phyloP scores from a whole-genome alignment of 768 basidiomycete species.

The Glaciozyma antarctica region DNA sequence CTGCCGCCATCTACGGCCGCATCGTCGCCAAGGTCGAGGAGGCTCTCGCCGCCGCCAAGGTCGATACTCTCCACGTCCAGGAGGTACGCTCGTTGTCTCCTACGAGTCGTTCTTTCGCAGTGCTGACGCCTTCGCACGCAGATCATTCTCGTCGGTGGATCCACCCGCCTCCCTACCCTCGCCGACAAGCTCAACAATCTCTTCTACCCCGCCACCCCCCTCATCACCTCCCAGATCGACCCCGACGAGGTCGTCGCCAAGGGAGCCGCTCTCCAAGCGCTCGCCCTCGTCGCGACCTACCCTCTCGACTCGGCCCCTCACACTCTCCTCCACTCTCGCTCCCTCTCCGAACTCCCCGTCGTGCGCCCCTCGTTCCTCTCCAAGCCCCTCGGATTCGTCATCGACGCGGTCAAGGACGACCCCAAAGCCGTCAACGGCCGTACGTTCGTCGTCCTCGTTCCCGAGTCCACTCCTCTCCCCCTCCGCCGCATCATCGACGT shows the following conservation, averaged over 20 bases:
- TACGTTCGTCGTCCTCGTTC: slow-evolving; percentile 34
- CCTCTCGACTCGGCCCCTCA: slow-evolving; percentile 10
- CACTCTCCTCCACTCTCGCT: slow-evolving; percentile 19
- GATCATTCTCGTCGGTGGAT: slow-evolving; percentile 43
- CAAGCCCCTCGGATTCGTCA: slow-evolving; percentile 41
- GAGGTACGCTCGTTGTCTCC: slow-evolving; percentile 35
- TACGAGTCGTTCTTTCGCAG: neutral
- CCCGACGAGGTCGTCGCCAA: slow-evolving; percentile 44
- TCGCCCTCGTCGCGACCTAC: slow-evolving; percentile 18
- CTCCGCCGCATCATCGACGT: slow-evolving; percentile 41
- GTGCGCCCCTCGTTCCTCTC: slow-evolving; percentile 33
- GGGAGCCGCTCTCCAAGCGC: slow-evolving; percentile 39
- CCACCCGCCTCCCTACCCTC: slow-evolving; percentile 43
- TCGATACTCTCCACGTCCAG: slow-evolving; percentile 42
- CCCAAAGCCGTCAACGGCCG: slow-evolving; percentile 24
- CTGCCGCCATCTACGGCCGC: slow-evolving; percentile 27
- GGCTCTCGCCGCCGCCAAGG: slow-evolving; percentile 38
- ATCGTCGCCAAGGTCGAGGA: slow-evolving; percentile 38
- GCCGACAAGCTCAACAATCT: slow-evolving; percentile 39
- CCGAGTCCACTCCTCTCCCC: slow-evolving; percentile 39
- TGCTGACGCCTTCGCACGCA: slow-evolving; percentile 8
- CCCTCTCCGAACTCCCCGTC: slow-evolving; percentile 31
- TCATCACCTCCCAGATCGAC: slow-evolving; percentile 41
- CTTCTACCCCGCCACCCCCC: slow-evolving; percentile 39
- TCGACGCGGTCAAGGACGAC: slow-evolving; percentile 29